Conservation (phyloP, 352 stramenopile species). For the Phytophthora podocarpi region DNA sequence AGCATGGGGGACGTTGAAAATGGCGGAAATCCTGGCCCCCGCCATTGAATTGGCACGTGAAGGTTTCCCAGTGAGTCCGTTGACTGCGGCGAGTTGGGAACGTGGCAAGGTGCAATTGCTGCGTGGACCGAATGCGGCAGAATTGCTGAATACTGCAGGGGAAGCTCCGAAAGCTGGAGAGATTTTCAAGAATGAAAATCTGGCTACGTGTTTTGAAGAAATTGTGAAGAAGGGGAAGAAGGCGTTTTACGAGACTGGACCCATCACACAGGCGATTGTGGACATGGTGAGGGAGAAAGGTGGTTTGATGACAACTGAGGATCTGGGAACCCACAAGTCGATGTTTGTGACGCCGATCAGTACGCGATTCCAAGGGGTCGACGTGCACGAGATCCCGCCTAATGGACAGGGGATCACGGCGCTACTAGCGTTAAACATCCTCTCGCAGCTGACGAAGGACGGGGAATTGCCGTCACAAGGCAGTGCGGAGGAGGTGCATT, state of each 20-base stretch:
- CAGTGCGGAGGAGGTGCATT: conserved; percentile 85
- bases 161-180: conserved; percentile 64
- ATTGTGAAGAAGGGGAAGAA: conserved; percentile 88
- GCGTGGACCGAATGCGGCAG: conserved; percentile 52
- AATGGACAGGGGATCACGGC: conserved; percentile 97
- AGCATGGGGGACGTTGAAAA: conserved; percentile 80
- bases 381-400: conserved; percentile 95
- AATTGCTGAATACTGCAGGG: conserved; percentile 59
- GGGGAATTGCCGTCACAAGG: conserved; percentile 42
- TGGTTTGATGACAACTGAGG: conserved; percentile 78
- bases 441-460: conserved; percentile 68
- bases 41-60: conserved; percentile 91
- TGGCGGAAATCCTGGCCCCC: conserved; percentile 90
- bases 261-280: conserved; percentile 90
- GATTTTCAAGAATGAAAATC: conserved; percentile 88
- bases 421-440: conserved; percentile 94
- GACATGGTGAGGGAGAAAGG: conserved; percentile 67
- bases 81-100: conserved; percentile 90
- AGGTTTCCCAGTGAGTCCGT: conserved; percentile 92
- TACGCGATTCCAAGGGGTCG: conserved; percentile 82
- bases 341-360: conserved; percentile 93
- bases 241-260: conserved; percentile 83
- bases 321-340: conserved; percentile 87
- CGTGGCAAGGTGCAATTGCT: conserved; percentile 70
- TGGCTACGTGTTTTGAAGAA: conserved; percentile 86